These are phyloP conservation scores for Nevesoporus exiguus DNA, from an alignment of 768 basidiomycete species.

Conservation along the genomic window DNA sequence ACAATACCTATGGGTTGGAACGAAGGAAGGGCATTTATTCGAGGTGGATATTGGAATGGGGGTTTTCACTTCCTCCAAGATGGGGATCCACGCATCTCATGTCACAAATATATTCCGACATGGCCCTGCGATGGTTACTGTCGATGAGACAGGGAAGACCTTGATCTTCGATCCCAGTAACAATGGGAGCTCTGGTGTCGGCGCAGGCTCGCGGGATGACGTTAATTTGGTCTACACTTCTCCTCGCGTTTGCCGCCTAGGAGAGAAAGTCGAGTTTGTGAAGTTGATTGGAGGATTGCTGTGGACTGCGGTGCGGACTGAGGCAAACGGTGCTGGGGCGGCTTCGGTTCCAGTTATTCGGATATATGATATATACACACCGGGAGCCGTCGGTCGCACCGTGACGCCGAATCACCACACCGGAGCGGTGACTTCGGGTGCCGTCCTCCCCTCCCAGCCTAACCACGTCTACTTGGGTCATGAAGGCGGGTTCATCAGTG, in stretches of 20 bases:
- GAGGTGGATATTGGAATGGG: conserved; percentile 76
- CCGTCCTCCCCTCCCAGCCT: conserved; percentile 67
- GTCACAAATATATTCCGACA: conserved; percentile 75
- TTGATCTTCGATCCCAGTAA: conserved; percentile 61
- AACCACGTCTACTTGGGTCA: conserved; percentile 80
- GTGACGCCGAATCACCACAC: conserved; percentile 65
- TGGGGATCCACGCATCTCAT: conserved; percentile 59
- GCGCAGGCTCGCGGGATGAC: conserved; percentile 34
- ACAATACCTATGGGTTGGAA: conserved; percentile 77
- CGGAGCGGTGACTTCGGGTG: conserved; percentile 80
- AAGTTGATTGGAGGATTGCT: conserved; percentile 69
- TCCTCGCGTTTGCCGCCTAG: conserved; percentile 61
- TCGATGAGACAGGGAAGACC: conserved; percentile 85
- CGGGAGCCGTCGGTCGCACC: conserved; percentile 51
- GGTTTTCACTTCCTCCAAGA: conserved; percentile 51
- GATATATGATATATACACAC: conserved; percentile 71
- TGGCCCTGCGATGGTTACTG: conserved; percentile 64
- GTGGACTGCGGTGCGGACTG: conserved; percentile 73
- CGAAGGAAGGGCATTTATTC: conserved; percentile 83
- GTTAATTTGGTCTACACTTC: conserved; percentile 45
- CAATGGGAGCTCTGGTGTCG: conserved; percentile 11
- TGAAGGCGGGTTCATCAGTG: conserved; percentile 82
- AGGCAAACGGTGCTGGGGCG: conserved; percentile 40
- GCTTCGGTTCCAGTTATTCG: conserved; percentile 69
- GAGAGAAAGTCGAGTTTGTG: conserved; percentile 81